A percentile compares a stretch with the other conserved stretches of the same genome.
These are phyloP conservation scores for Candida ipomoeae DNA, from an alignment of 805 yeast species.

Conservation along the genomic window DNA sequence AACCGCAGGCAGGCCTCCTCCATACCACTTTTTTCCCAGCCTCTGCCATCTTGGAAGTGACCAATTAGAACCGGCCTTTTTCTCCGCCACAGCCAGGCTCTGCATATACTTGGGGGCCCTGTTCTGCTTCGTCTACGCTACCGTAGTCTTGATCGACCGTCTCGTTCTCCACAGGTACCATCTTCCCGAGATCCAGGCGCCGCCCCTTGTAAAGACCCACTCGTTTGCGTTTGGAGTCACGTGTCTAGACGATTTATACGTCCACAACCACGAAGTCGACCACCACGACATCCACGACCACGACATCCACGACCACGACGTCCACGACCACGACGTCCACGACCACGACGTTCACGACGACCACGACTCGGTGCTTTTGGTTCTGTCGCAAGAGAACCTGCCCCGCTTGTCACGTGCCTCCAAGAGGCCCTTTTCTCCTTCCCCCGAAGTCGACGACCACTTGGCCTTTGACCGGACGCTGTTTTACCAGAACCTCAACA, in stretches of 20 bases:
- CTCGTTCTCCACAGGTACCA: conserved; percentile 1
- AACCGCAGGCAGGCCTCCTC: background rate
- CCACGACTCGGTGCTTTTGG: background rate
- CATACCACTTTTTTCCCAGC: background rate
- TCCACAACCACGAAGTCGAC: no score
- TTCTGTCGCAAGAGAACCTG: background rate
- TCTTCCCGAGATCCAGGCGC: background rate
- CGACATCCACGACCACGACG: no score
- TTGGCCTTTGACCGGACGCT: conserved; percentile 16
- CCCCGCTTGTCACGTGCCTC: background rate
- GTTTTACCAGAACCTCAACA: conserved; percentile 31
- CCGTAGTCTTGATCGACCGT: background rate
- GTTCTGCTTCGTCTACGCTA: background rate
- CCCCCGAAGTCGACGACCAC: conserved; percentile 12
- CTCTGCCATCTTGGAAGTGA: background rate
- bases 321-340: no score
- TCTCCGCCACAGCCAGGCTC: background rate
- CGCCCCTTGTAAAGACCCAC: background rate
- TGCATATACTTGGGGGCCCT: background rate
- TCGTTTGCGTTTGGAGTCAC: background rate
- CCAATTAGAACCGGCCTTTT: background rate
- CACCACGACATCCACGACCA: no score
- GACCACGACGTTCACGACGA: background rate
- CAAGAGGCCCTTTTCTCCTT: conserved; percentile 5
- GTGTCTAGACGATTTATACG: background rate